These are phyloP conservation scores for Agrocybe chaxingu DNA, from an alignment of 768 basidiomycete genomes.

Conservation along the genomic window DNA sequence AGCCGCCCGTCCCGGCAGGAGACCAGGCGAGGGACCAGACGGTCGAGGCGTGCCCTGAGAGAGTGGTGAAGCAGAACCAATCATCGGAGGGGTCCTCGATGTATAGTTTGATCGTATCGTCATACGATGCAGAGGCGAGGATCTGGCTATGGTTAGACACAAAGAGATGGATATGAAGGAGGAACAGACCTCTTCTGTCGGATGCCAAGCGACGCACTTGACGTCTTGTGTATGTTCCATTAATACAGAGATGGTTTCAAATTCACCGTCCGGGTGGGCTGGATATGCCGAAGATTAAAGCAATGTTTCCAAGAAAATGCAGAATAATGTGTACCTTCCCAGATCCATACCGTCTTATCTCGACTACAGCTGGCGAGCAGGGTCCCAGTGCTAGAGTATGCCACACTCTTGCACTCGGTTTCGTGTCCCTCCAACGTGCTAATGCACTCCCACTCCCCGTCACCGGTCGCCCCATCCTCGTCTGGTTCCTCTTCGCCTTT, in stretches of 20 bases:
- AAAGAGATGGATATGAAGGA: conserved; percentile 1
- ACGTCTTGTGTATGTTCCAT: conserved; percentile 99
- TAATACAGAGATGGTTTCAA: conserved; percentile 90
- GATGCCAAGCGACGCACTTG: conserved; percentile 94
- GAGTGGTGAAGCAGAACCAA: conserved; percentile 85
- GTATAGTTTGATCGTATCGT: conserved; percentile 93
- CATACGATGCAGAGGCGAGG: conserved; percentile 94
- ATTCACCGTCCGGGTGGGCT: conserved; percentile 92
- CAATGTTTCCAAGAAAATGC: background rate
- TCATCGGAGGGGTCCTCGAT: conserved; percentile 92
- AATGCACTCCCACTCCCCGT: conserved; percentile 83
- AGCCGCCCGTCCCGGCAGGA: conserved; percentile 57
- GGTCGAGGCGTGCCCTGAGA: conserved; percentile 80
- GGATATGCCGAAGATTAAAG: conserved; percentile 3
- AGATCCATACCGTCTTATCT: conserved; percentile 98
- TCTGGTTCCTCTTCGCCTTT: conserved; percentile 33
- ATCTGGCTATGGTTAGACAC: conserved; percentile 49
- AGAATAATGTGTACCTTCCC: conserved; percentile 72
- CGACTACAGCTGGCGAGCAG: conserved; percentile 92
- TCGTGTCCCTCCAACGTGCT: conserved; percentile 92
- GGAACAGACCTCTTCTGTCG: conserved; percentile 77
- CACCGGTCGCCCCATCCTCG: conserved; percentile 27
- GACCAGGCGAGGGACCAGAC: conserved; percentile 90
- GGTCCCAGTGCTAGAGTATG: conserved; percentile 73
- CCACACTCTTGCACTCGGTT: conserved; percentile 92